Percentiles rank a stretch among this genome's conserved stretches.
phyloP scores from a whole-genome alignment of 331 rosid genomes.

The Dryas integrifolia region DNA sequence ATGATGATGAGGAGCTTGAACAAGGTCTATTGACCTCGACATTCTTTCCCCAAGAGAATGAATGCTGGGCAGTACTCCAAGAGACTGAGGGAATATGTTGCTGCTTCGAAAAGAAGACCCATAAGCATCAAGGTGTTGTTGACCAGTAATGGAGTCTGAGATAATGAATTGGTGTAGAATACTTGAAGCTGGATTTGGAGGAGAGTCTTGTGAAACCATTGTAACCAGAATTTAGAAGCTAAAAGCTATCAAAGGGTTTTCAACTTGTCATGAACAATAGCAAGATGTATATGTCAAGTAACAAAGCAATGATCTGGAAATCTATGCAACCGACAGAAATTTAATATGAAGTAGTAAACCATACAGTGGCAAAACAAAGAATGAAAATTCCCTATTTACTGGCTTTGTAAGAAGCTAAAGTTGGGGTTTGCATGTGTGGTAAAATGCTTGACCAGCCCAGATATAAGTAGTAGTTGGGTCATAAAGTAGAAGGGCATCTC shows the following conservation, averaged over 20 bases:
- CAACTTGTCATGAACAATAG: conserved; percentile 10
- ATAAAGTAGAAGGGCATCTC: conserved; percentile 38
- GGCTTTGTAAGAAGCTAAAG: too few relatives aligned
- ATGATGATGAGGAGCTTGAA: conserved; percentile 37
- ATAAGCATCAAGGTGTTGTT: conserved; percentile 54
- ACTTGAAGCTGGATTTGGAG: conserved; percentile 36
- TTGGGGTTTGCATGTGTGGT: too few relatives aligned
- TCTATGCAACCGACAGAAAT: not conserved
- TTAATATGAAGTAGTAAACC: not conserved
- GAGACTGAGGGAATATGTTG: conserved; percentile 30
- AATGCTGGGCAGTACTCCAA: conserved; percentile 48
- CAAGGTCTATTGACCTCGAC: conserved; percentile 45
- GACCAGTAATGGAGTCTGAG: conserved; percentile 54
- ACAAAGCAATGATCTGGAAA: not conserved
- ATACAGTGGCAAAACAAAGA: too few relatives aligned
- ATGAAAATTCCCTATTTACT: too few relatives aligned
- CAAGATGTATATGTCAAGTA: conserved; percentile 20
- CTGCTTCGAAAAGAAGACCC: conserved; percentile 38
- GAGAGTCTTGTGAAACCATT: conserved; percentile 43
- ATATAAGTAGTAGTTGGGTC: conserved; percentile 17
- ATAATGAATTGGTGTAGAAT: conserved; percentile 39
- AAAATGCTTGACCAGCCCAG: not conserved
- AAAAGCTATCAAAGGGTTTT: not conserved
- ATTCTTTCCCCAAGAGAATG: conserved; percentile 55
- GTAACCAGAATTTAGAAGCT: conserved; percentile 10